Base-by-base conservation (phyloP, 2,329 filamentous ascomycete genomes). In the Aspergillus puulaauensis region DNA sequence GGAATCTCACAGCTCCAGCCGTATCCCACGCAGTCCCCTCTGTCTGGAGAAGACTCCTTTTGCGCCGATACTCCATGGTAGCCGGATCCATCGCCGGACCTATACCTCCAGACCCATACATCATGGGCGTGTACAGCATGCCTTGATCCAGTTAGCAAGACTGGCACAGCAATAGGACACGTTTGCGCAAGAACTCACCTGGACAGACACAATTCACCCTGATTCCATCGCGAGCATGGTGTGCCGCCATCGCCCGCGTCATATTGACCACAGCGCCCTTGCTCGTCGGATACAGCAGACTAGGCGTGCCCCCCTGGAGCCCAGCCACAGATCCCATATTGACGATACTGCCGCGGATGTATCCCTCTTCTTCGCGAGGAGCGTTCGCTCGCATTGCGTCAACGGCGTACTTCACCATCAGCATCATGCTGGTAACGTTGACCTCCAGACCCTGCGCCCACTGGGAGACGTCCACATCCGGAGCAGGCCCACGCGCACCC, bases 371-470 rank as follows among this genome's bases (percentile, higher is more conserved):
- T 89, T 89, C 3, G 75, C 80, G 0, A 86, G 86, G 23, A 24
- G 23, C 2, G 23, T 24, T 24, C 23, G 4, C 23, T 24, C 23
- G 23, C 23, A 24, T 24, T 24, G 23, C 4, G 23, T 7, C 23
- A 33, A 89, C 80, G 0, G 80, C 80, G 63, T 83, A 82, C 64
- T 87, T 86, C 17, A 77, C 75, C 84, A 89, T 88, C 54, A 82
- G 75, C 33, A 88, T 81, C 86, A 89, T 89, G 64, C 82, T 86
- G 4, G 79, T 80, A 4, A 89, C 83, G 64, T 89, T 89, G 48
- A 88, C 74, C 45, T 86, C 78, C 54, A 89, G 77, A 0, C 81
- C 79, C 51, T 77, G 77, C 0, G 80, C 76, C 84, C 84, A 90
- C 12, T 78, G 75, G 0, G 69, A 77, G 76, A 86, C 81, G 64